Percentiles rank a stretch among this genome's conserved stretches.
Evolutionary conservation across 805 yeast genomes (phyloP).

Genomic region (Yamadazyma sp.): DNA sequence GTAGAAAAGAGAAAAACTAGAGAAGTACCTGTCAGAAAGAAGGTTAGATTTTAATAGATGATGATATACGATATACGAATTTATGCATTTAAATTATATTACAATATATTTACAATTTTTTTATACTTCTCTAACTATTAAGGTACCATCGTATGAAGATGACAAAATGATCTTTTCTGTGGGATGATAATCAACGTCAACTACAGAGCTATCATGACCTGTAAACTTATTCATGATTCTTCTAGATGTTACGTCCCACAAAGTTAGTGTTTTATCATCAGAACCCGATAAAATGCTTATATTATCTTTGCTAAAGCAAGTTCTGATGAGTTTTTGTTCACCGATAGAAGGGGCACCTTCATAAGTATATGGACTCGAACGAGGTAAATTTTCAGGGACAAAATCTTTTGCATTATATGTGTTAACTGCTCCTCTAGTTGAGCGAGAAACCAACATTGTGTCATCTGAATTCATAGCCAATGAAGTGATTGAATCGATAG

Average conservation of each 20-base stretch:
- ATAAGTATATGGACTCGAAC: constrained; percentile 46
- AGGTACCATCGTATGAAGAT: constrained; percentile 53
- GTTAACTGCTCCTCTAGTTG: constrained; percentile 56
- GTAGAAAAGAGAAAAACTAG: constrained; percentile 2
- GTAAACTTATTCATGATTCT: constrained; percentile 44
- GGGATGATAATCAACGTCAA: constrained; percentile 59
- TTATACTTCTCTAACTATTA: constrained; percentile 46
- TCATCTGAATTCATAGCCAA: constrained; percentile 47
- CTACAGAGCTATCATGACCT: constrained; percentile 62
- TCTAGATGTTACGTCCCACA: constrained; percentile 59
- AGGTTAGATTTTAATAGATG: constrained; percentile 16
- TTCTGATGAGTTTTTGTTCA: constrained; percentile 51
- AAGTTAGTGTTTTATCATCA: constrained; percentile 52
- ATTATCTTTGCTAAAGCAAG: constrained; percentile 43
- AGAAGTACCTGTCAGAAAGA: constrained; percentile 12
- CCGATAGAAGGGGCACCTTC: constrained; percentile 53
- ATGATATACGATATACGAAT: constrained; percentile 3
- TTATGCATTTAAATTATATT: not conserved
- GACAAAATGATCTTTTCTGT: constrained; percentile 39
- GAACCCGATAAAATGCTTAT: constrained; percentile 55
- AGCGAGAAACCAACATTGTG: constrained; percentile 46
- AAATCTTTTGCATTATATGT: constrained; percentile 48
- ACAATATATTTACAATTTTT: too few relatives aligned
- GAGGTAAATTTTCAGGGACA: constrained; percentile 35
- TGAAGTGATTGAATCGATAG: constrained; percentile 55